Percentiles rank a stretch among this genome's conserved stretches.
Conservation (phyloP, 352 stramenopile genomes). For the Pythium phragmiticola region DNA sequence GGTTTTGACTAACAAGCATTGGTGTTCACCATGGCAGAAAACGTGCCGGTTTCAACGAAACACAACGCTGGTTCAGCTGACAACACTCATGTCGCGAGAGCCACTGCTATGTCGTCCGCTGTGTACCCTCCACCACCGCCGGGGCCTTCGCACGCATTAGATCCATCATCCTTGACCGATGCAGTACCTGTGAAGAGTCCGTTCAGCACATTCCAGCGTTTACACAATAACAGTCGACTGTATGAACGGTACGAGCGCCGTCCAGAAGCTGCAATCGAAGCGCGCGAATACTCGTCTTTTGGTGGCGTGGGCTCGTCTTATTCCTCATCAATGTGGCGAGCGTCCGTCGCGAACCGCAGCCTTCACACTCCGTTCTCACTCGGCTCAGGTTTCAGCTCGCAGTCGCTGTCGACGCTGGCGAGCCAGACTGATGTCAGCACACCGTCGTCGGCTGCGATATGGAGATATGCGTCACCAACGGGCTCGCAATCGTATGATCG, state of each 20-base stretch:
- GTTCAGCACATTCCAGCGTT: slow-evolving; percentile 30
- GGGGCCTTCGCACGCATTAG: not conserved
- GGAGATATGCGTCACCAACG: slow-evolving; percentile 17
- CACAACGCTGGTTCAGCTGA: not conserved
- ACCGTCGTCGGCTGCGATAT: slow-evolving; percentile 7
- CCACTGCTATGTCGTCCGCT: not conserved
- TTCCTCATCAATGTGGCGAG: slow-evolving; percentile 13
- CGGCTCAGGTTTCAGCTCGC: not conserved
- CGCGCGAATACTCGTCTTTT: not conserved
- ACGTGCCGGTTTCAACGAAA: not conserved
- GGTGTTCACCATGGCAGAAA: not conserved
- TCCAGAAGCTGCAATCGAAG: not conserved
- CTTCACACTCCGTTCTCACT: slow-evolving; percentile 11
- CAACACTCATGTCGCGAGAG: not conserved
- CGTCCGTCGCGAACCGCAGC: slow-evolving; percentile 3
- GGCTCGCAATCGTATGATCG: slow-evolving; percentile 2
- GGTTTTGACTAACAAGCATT: not conserved
- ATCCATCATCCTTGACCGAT: not conserved
- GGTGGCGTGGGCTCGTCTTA: slow-evolving; percentile 1
- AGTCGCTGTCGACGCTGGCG: not conserved
- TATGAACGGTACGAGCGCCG: slow-evolving; percentile 26
- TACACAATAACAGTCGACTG: slow-evolving; percentile 22
- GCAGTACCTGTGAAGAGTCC: slow-evolving; percentile 20
- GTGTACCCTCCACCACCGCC: slow-evolving; percentile 2
- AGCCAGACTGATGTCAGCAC: not conserved